These are phyloP conservation scores for Ceratobasidium sp. DNA, from an alignment of 1,284 basidiomycete species.

Conservation along the genomic window DNA sequence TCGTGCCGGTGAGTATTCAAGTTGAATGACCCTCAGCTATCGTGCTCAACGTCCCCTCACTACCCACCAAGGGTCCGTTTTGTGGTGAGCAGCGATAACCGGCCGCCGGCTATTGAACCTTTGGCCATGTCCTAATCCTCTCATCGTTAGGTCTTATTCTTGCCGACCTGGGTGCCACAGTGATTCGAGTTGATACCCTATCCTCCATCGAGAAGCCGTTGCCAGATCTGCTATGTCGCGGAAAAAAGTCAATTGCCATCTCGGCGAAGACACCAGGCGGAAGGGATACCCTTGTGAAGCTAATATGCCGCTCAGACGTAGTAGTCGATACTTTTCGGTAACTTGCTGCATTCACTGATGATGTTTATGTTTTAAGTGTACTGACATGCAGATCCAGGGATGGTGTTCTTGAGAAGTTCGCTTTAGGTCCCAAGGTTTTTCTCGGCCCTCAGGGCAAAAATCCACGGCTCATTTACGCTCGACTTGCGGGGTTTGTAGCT, in stretches of 20 bases:
- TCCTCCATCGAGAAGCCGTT: slow-evolving; percentile 50
- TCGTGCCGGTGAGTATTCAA: slow-evolving; percentile 83
- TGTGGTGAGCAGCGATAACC: slow-evolving; percentile 3
- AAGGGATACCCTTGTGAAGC: slow-evolving; percentile 68
- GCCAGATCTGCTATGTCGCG: slow-evolving; percentile 73
- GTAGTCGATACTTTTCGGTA: slow-evolving; percentile 84
- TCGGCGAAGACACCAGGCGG: slow-evolving; percentile 75
- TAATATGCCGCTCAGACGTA: slow-evolving; percentile 79
- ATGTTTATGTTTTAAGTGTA: too few species aligned
- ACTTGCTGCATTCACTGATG: background rate
- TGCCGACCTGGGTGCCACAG: slow-evolving; percentile 85
- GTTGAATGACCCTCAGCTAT: slow-evolving; percentile 58
- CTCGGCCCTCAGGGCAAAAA: slow-evolving; percentile 66
- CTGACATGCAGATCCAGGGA: slow-evolving; percentile 58
- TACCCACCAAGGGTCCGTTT: background rate
- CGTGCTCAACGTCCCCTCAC: slow-evolving; percentile 10
- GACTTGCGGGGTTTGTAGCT: slow-evolving; percentile 72
- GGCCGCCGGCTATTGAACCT: background rate
- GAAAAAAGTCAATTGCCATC: slow-evolving; percentile 80
- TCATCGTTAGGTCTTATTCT: slow-evolving; percentile 69
- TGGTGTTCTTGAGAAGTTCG: slow-evolving; percentile 83
- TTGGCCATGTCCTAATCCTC: background rate
- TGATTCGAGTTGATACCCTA: slow-evolving; percentile 78
- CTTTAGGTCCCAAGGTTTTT: slow-evolving; percentile 82
- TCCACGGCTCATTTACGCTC: slow-evolving; percentile 72